Evolutionary conservation across 192 early-diverging fungal species (phyloP), one percentile per base, ranked within the genome.

Genomic region (Coemansia sp.): DNA sequence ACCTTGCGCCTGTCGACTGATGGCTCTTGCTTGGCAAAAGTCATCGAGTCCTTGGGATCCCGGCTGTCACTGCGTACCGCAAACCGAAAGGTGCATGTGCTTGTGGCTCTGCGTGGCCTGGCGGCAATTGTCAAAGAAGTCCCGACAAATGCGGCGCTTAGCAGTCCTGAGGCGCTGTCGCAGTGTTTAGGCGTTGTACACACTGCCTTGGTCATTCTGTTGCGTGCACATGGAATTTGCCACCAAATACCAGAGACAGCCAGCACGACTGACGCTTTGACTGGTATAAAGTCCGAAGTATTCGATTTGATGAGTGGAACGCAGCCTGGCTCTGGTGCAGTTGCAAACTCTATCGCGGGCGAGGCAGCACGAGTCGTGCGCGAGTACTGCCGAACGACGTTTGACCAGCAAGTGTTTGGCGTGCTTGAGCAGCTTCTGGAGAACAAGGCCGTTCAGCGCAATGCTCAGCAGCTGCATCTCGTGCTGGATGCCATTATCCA

Each of bases 341-440:
- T 46, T 22, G 17, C 44, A 37, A 58, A 34, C 5, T 43, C 62
- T 3, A n/a, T 74, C 36, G 57, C 59, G 0, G 42, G 50, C 18
- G 72, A 75, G 62, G 62, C 72, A 34, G 62, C 67, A 6, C 58
- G 73, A n/a, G 58, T 70, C 2, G 63, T 62, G 8, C 67, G 73
- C 18, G 73, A 76, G 55, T 57, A 54, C 58, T 64, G 72, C 46
- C 52, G 39, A 10, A 22, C 19, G 10, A 53, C 35, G 1, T 62
- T 62, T 60, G 59, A 61, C 36, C 24, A n/a, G 17, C 21, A 29
- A 1, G 56, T 36, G 3, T 32, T 62, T 3, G 19, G 38, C 4
- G 58, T 48, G 10, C 53, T 76, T 24, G 35, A 53, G 18, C 18
- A 19, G 14, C 56, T 76, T 5, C 33, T 76, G 18, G 58, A 53